Evolutionary conservation across 1,139 yeast species (phyloP), one percentile per base, ranked within the genome.

Genomic region (Kodamaea sp.): DNA sequence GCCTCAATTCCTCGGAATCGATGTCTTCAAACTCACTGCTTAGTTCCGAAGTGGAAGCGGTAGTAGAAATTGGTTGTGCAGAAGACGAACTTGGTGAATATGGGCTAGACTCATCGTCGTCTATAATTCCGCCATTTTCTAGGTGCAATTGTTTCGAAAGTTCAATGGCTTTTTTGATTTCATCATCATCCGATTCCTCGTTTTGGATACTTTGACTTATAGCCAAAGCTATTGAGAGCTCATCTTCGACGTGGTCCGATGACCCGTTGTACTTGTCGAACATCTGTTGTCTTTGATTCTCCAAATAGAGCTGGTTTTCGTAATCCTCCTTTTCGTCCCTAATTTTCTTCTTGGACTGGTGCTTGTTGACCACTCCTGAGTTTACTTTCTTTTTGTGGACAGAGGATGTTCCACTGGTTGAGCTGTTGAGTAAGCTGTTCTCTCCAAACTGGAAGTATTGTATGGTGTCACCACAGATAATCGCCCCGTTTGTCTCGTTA

Each of bases 361-460:
- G 55, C 31, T 51, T 54, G 28, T 42, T 35, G 27, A 46, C 35
- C 8, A 42, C 39, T 12, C 55, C 50, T 4, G 46, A 44, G 22
- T 44, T 48, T 12, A 52, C 43, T 39, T 51, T 55, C 38, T 54
- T 55, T 35, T 47, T 49, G 19, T 37, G 15, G 24, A 13, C 12
- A 7, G 38, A 15, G 5, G 29, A 33, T 1, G 39, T 8, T 7
- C 25, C 18, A 9, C 33, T 32, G 14, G 28, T 23, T n/a, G 32
- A 28, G 15, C 28, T 30, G 21, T 32, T 28, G n/a, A 33, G 5
- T 7, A 37, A 28, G 4, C 35, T 44, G 8, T 45, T 47, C 21
- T 52, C 51, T 9, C 90, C 92, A 56, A 78, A 72, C 43, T 77
- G 78, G 51, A 83, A 81, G 49, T 76, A 79, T 48, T 82, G 88